Evolutionary conservation across 2,329 filamentous ascomycete genomes (phyloP).

Genomic region (Trichoderma asperellum): DNA sequence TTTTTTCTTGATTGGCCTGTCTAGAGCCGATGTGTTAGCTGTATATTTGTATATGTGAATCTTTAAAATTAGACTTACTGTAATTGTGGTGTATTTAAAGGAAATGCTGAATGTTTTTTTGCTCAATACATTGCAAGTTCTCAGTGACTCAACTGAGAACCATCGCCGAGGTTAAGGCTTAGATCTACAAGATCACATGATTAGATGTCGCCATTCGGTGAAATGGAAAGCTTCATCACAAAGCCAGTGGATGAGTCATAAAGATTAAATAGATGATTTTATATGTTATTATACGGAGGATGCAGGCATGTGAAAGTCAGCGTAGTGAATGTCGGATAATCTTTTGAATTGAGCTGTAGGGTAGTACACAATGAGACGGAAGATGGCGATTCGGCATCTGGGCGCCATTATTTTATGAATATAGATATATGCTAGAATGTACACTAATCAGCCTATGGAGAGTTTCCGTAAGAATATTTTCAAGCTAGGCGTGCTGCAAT

Average conservation of each 20-base stretch:
- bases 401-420: neutral
- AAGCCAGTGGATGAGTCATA: neutral
- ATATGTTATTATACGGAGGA: neutral
- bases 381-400: neutral
- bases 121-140: neutral
- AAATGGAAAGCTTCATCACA: neutral
- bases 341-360: neutral
- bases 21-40: neutral
- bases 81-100: neutral
- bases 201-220: slow-evolving; percentile 13
- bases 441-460: neutral
- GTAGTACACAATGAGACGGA: neutral
- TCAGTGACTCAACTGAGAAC: neutral
- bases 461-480: neutral
- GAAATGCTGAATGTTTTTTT: neutral
- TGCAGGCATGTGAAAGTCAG: neutral
- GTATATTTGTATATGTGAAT: neutral
- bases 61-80: neutral
- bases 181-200: slow-evolving; percentile 24
- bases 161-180: slow-evolving; percentile 5
- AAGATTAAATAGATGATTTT: neutral
- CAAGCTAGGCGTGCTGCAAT: neutral
- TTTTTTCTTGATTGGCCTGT: neutral
- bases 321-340: neutral
- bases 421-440: neutral